Evolutionary conservation across 2,329 filamentous ascomycete species (phyloP), one percentile per base, ranked within the genome.

Genomic region (Alternaria sp.): DNA sequence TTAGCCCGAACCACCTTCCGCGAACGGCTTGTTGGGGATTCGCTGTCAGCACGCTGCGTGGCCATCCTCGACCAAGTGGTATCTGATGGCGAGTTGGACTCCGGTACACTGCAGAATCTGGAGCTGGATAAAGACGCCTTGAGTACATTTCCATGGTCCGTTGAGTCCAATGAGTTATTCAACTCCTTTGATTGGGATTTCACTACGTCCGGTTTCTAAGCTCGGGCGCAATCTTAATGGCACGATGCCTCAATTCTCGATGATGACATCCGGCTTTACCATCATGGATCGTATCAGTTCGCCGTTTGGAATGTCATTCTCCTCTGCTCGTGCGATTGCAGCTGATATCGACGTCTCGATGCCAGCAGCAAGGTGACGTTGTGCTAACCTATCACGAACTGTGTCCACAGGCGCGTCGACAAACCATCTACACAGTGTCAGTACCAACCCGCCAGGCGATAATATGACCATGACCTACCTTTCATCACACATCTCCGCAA

Each of bases 241-340:
- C 33, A 47, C 6, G 11, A 53, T 11, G 4, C 37, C 12, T 71
- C 57, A 71, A 51, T 71, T 73, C 21, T 62, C 43, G 6, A 74
- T 70, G 8, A 62, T 59, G 12, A 72, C 64, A 54, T 72, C 67
- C 6, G 70, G 69, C 21, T 66, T 51, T 21, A 71, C 68, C 26
- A 72, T 53, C 47, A 71, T 45, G 14, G 66, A 68, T 18, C 70
- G 63, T 65, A 74, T 74, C 54, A 69, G 37, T 44, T 68, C 67
- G 15, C 71, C 71, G 43, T 74, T 74, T 3, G 70, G 70, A 30
- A 74, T 71, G 23, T 74, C 71, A 14, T 74, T 74, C 25, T 69
- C 70, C 55, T 74, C 67, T 14, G 71, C 71, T 61, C 71, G 60
- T 23, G 62, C 57, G n/a, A 68, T 57, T 18, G 70, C 71, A 26